Conservation (phyloP, 1,139 yeast genomes). For the Blastobotrys elegans region DNA sequence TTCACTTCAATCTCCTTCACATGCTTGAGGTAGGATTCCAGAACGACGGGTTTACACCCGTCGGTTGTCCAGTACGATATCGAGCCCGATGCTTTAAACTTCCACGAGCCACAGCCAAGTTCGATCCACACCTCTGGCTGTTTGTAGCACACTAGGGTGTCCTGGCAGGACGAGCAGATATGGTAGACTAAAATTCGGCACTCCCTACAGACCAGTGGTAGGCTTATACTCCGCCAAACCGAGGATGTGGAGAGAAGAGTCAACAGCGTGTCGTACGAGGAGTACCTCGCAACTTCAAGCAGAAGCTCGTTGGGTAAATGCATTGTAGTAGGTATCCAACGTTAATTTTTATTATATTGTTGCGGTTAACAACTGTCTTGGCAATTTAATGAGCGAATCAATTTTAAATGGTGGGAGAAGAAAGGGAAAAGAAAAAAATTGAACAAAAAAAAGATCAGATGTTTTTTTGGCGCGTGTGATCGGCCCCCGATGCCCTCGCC, state of each 20-base stretch:
- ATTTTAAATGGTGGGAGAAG: too few relatives aligned
- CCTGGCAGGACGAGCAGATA: background rate
- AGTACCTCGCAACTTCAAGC: background rate
- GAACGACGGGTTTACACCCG: background rate
- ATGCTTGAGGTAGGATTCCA: background rate
- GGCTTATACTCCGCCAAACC: background rate
- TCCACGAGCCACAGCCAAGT: background rate
- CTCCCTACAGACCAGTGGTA: background rate
- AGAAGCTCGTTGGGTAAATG: background rate
- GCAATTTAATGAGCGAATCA: too few relatives aligned
- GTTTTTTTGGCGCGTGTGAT: too few relatives aligned
- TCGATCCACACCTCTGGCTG: conserved; percentile 1
- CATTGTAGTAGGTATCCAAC: too few relatives aligned
- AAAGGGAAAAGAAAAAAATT: too few relatives aligned
- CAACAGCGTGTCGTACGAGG: background rate
- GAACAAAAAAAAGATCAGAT: too few relatives aligned
- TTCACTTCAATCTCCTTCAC: background rate
- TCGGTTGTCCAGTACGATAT: background rate
- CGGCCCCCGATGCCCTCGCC: too few relatives aligned
- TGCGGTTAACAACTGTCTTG: too few relatives aligned
- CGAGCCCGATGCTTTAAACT: background rate
- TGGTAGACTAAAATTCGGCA: background rate
- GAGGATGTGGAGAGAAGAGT: background rate
- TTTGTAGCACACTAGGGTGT: background rate
- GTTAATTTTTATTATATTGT: too few relatives aligned